Conservation (phyloP, 306 rosid genomes). For the Rosa rugosa region DNA sequence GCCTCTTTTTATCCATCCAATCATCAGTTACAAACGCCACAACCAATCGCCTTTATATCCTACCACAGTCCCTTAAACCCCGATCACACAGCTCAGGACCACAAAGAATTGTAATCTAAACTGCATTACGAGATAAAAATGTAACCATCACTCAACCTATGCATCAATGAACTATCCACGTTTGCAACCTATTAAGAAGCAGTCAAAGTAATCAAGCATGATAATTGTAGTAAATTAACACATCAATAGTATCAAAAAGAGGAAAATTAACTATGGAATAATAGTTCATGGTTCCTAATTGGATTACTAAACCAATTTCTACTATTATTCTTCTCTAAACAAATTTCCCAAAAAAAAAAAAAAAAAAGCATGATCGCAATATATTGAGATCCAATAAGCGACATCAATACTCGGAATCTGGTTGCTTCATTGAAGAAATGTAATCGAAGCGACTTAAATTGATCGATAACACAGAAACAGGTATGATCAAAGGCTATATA, state of each 20-base stretch:
- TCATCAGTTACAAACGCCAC: conserved; percentile 27
- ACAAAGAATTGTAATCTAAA: not conserved
- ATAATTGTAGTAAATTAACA: not conserved
- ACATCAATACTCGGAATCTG: not conserved
- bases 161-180: not conserved
- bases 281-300: not conserved
- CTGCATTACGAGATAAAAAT: conserved; percentile 6
- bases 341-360: not conserved
- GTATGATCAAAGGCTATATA: not conserved
- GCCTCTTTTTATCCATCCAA: conserved; percentile 63
- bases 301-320: not conserved
- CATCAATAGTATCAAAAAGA: not conserved
- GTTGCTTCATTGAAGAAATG: not conserved
- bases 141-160: not conserved
- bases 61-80: conserved; percentile 1
- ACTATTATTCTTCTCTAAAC: not conserved
- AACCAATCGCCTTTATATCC: conserved; percentile 12
- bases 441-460: not conserved
- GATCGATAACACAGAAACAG: not conserved
- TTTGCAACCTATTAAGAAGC: not conserved
- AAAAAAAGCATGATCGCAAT: not conserved
- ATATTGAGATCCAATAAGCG: not conserved
- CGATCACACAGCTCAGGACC: too few relatives aligned
- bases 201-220: not conserved
- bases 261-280: not conserved